Base-by-base conservation (phyloP, 1,284 basidiomycete species). In the Ceratobasidium sp. region DNA sequence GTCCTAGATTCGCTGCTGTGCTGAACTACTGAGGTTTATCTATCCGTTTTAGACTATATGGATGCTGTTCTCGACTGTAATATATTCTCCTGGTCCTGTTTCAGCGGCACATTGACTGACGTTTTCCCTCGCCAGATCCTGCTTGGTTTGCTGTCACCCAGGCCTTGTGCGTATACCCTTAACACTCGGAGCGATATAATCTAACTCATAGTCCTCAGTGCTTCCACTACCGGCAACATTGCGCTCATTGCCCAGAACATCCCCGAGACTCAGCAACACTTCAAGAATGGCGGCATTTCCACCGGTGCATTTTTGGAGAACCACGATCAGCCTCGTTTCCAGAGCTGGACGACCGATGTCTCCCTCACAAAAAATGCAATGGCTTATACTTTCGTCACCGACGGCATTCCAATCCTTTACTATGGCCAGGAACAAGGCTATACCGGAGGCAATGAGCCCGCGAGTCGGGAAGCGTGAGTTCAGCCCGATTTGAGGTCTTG, bases 381-480 rank as follows among this genome's bases (percentile, higher is more conserved):
- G 49, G 81, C 83, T 1, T 85, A 81, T 65, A 80, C 83, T 2
- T 84, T 85, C 76, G 78, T 84, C 69, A 81, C 81, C 62, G 84
- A 84, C 74, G 87, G 87, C 29, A 85, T 88, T 71, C 88, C 88
- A 0, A 85, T 88, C 74, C 78, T 87, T 8, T 88, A 88, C 79
- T 86, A 86, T 76, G 88, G 88, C 4, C 85, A 86, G 76, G 87
- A 88, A 78, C 83, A 88, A 80, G 84, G 84, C 22, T 84, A 86
- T 79, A 79, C 78, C 27, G 86, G 87, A 11, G 84, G 81, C 74
- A 56, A 24, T 41, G 81, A 89, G 80, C 87, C 78, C 82, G 79
- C 77, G 22, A 90, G 89, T 77, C 89, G 88, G 64, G 89, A 90
- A 81, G 86, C 89, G 87, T 88, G 76, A 80, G 86, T 83, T 19